A percentile compares a stretch with the other conserved stretches of the same genome.
Conservation (phyloP, 306 rosid genomes). For the Quercus agrifolia region DNA sequence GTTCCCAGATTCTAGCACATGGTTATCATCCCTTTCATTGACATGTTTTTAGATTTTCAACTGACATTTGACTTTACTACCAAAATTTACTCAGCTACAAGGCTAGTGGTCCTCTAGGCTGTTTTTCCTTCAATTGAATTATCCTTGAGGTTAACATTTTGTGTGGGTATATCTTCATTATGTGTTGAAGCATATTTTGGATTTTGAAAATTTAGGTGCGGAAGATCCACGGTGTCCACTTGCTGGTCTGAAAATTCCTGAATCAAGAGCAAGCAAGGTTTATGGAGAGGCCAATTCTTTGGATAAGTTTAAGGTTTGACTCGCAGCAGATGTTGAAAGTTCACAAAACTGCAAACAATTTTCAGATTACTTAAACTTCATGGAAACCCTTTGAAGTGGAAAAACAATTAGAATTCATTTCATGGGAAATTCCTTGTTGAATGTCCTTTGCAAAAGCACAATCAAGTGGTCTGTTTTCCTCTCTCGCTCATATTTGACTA, state of each 20-base stretch:
- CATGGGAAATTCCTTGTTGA: neutral
- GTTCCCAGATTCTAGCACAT: constrained; percentile 7
- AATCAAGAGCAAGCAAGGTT: constrained; percentile 36
- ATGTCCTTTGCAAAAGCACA: neutral
- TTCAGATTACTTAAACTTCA: constrained; percentile 12
- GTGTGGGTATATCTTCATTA: constrained; percentile 9
- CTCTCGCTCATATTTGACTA: neutral
- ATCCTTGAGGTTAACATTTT: constrained; percentile 4
- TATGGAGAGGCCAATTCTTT: constrained; percentile 33
- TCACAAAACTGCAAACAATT: neutral
- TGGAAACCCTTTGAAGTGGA: neutral
- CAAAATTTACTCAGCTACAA: neutral
- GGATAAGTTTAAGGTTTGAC: constrained; percentile 66
- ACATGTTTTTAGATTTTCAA: constrained; percentile 4
- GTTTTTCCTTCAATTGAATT: neutral
- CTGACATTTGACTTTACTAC: neutral
- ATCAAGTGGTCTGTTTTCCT: neutral
- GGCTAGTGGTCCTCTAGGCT: neutral
- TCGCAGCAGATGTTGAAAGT: constrained; percentile 1
- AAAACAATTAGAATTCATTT: neutral
- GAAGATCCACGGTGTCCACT: constrained; percentile 82
- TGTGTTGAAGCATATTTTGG: constrained; percentile 15
- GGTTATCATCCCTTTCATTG: neutral
- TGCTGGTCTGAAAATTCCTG: constrained; percentile 51
- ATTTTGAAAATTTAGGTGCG: constrained; percentile 50